Evolutionary conservation across 192 early-diverging fungal species (phyloP).

Genomic region (Coemansia sp.): DNA sequence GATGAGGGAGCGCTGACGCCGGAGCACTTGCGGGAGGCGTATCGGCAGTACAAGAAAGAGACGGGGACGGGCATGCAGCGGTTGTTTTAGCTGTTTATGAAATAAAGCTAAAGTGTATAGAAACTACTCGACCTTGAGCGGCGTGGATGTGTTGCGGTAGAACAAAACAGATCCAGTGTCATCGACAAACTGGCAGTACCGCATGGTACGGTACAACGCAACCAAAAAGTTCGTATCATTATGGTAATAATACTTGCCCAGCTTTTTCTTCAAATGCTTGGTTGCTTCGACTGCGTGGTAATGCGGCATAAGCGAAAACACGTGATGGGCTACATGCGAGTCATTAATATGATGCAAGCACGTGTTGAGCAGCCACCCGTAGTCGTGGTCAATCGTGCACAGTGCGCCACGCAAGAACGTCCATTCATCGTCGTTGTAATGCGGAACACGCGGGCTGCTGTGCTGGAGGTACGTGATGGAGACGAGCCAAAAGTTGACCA

Average conservation of each 20-base stretch:
- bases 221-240: conserved; percentile 70
- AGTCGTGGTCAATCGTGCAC: conserved; percentile 88
- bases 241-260: conserved; percentile 78
- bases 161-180: conserved; percentile 82
- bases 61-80: neutral
- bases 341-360: conserved; percentile 82
- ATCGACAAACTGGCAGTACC: conserved; percentile 85
- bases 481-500: conserved; percentile 96
- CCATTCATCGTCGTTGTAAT: conserved; percentile 82
- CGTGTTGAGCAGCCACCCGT: conserved; percentile 79
- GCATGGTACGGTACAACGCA: conserved; percentile 69
- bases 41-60: conserved; percentile 68
- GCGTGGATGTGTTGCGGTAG: conserved; percentile 53
- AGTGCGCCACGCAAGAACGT: conserved; percentile 92
- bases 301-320: conserved; percentile 98
- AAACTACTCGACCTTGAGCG: conserved; percentile 1
- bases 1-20: conserved; percentile 74
- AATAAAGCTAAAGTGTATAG: neutral
- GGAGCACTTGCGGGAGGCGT: conserved; percentile 85
- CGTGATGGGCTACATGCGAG: conserved; percentile 93
- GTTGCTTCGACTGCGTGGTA: conserved; percentile 93
- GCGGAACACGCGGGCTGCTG: conserved; percentile 84
- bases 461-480: conserved; percentile 95
- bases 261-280: conserved; percentile 69
- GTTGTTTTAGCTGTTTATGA: no score